A percentile compares a stretch with the other conserved stretches of the same genome.
These are phyloP conservation scores for Boletus pseudopeckii DNA, from an alignment of 768 basidiomycete genomes.

Conservation along the genomic window DNA sequence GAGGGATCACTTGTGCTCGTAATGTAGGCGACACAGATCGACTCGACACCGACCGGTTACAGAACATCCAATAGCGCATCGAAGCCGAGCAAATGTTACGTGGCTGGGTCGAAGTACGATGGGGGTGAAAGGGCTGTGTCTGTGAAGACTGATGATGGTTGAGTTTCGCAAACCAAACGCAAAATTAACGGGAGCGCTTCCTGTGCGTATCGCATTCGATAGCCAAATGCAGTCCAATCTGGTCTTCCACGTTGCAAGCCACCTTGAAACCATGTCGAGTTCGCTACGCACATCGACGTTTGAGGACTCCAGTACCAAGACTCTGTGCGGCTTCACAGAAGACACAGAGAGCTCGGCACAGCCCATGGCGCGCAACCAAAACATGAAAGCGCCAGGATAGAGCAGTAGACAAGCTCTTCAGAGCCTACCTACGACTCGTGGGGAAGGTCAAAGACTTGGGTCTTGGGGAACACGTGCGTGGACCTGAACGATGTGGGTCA, in stretches of 20 bases:
- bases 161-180: conserved; percentile 12
- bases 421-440: conserved; percentile 20
- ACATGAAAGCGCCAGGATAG: conserved; percentile 54
- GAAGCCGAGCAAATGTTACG: conserved; percentile 39
- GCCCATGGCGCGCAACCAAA: conserved; percentile 53
- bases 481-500: conserved; percentile 30
- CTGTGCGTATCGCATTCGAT: conserved; percentile 35
- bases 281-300: conserved; percentile 51
- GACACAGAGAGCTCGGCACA: conserved; percentile 27
- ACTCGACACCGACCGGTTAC: conserved; percentile 20
- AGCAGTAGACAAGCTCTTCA: conserved; percentile 17
- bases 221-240: conserved; percentile 18
- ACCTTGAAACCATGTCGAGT: conserved; percentile 51
- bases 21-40: conserved; percentile 1
- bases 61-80: conserved; percentile 14
- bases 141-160: conserved; percentile 18
- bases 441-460: conserved; percentile 45
- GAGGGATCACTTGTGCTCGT: background rate
- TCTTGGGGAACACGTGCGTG: conserved; percentile 39
- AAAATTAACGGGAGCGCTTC: conserved; percentile 23
- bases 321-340: conserved; percentile 14
- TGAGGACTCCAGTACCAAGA: conserved; percentile 40
- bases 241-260: conserved; percentile 25
- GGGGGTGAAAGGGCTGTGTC: conserved; percentile 23
- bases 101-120: conserved; percentile 17